phyloP scores from a whole-genome alignment of 2,329 filamentous ascomycete species.

The Colletotrichum aenigma region DNA sequence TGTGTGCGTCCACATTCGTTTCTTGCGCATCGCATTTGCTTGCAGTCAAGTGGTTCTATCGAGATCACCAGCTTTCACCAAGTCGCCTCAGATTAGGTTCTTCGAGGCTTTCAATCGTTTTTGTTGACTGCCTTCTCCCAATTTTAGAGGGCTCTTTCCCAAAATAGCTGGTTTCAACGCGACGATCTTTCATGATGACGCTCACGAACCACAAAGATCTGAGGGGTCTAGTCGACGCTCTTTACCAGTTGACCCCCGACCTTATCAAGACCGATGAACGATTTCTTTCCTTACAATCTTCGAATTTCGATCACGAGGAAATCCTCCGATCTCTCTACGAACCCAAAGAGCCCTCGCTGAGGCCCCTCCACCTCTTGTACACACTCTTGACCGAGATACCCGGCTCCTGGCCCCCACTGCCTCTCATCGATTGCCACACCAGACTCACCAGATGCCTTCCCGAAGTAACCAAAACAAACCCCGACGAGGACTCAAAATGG shows the following conservation, averaged over 20 bases:
- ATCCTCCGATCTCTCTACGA: constrained; percentile 26
- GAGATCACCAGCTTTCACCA: background rate
- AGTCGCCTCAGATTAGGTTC: background rate
- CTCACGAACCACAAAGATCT: background rate
- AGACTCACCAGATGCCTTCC: constrained; percentile 40
- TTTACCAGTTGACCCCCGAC: background rate
- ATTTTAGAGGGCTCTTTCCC: background rate
- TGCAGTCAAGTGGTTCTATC: background rate
- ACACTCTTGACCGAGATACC: constrained; percentile 26
- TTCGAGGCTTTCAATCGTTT: background rate
- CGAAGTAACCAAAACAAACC: constrained; percentile 35
- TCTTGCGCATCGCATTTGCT: background rate
- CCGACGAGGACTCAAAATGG: constrained; percentile 2
- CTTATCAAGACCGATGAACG: background rate
- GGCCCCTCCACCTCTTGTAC: constrained; percentile 29
- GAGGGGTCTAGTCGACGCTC: background rate
- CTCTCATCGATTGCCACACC: constrained; percentile 36
- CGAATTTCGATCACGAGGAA: background rate
- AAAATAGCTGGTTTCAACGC: background rate
- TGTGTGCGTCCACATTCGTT: background rate
- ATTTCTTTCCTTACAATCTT: background rate
- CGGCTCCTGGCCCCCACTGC: constrained; percentile 30
- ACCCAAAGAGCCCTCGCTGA: constrained; percentile 21
- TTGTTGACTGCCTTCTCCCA: accelerated
- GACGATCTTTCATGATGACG: background rate